A percentile compares a stretch with the other conserved stretches of the same genome.
These are phyloP conservation scores for Suillus subluteus DNA, from an alignment of 768 basidiomycete genomes.

Conservation along the genomic window DNA sequence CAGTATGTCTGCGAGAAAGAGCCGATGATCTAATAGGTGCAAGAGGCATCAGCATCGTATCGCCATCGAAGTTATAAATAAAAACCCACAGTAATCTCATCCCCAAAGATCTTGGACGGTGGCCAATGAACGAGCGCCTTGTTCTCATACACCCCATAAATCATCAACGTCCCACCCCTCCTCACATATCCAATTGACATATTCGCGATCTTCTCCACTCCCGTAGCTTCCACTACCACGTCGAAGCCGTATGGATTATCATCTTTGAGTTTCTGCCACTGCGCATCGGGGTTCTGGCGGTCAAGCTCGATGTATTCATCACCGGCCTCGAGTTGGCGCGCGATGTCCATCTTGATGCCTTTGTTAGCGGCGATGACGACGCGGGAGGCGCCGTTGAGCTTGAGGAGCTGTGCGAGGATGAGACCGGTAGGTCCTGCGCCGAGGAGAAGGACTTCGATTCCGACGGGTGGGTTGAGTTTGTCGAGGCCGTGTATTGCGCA, in stretches of 20 bases:
- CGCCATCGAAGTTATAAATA: background rate
- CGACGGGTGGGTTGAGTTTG: conserved; percentile 81
- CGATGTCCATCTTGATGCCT: conserved; percentile 89
- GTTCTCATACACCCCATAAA: conserved; percentile 91
- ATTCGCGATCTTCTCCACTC: conserved; percentile 85
- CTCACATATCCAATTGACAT: conserved; percentile 90
- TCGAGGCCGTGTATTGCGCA: conserved; percentile 93
- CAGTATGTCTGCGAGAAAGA: conserved; percentile 90
- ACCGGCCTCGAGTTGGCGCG: conserved; percentile 73
- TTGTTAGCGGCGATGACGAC: conserved; percentile 89
- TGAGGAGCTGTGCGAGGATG: conserved; percentile 85
- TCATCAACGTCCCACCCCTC: conserved; percentile 81
- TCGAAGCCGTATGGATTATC: conserved; percentile 90
- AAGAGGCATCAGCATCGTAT: background rate
- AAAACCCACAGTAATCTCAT: conserved; percentile 61
- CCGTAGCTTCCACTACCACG: conserved; percentile 81
- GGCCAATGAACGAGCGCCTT: conserved; percentile 85
- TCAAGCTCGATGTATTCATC: conserved; percentile 90
- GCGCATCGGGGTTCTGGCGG: conserved; percentile 67
- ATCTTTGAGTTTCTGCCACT: conserved; percentile 80
- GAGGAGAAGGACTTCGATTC: conserved; percentile 81
- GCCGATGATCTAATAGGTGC: conserved; percentile 70
- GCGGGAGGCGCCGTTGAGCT: conserved; percentile 80
- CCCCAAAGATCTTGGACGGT: conserved; percentile 77
- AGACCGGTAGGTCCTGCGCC: conserved; percentile 95